Evolutionary conservation across 1,284 basidiomycete genomes (phyloP).

Genomic region (Termitomyces sp.): DNA sequence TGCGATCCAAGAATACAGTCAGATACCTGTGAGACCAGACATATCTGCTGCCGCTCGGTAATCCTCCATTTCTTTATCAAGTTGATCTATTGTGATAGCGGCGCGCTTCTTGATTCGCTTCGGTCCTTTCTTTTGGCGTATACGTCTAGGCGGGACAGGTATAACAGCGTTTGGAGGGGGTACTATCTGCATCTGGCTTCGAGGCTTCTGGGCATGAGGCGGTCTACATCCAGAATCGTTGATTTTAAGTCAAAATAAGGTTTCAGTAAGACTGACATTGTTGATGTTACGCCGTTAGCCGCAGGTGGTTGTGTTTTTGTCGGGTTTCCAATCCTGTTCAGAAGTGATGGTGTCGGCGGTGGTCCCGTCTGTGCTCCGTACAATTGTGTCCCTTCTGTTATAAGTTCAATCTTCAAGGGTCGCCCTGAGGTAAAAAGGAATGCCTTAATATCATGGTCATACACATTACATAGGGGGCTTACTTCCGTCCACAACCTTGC

Average conservation of each 20-base stretch:
- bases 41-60: constrained; percentile 41
- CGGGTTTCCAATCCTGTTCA: constrained; percentile 24
- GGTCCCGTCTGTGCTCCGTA: constrained; percentile 12
- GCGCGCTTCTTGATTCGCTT: constrained; percentile 54
- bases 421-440: constrained; percentile 36
- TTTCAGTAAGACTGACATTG: constrained; percentile 10
- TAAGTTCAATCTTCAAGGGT: constrained; percentile 64
- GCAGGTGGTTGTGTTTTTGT: constrained; percentile 1
- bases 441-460: neutral
- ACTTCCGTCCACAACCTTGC: constrained; percentile 73
- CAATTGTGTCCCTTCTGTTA: constrained; percentile 37
- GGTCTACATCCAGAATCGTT: constrained; percentile 3
- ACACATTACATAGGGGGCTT: constrained; percentile 26
- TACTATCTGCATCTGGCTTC: constrained; percentile 18
- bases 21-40: constrained; percentile 13
- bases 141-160: constrained; percentile 25
- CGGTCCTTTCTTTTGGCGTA: constrained; percentile 57
- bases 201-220: constrained; percentile 7
- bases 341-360: constrained; percentile 24
- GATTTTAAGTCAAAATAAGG: neutral
- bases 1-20: neutral
- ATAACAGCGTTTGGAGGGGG: constrained; percentile 9
- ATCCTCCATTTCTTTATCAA: constrained; percentile 72
- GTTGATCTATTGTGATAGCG: constrained; percentile 37
- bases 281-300: neutral